A percentile compares a stretch with the other conserved stretches of the same genome.
Conservation (phyloP, 805 yeast genomes). For the Brettanomyces custersianus region DNA sequence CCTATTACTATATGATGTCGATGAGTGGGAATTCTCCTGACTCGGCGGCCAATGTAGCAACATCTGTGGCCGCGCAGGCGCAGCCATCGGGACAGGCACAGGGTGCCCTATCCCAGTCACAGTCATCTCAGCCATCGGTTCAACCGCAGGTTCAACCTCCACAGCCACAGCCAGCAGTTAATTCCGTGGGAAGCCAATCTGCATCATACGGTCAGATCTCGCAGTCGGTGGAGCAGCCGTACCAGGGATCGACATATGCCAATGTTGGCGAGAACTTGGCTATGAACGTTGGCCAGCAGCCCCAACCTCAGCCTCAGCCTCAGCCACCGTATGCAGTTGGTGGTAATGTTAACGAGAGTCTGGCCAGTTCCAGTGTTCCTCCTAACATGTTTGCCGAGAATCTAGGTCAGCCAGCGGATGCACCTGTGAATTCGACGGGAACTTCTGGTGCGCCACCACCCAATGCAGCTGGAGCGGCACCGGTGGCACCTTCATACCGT, state of each 20-base stretch:
- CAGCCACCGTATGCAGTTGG: no score
- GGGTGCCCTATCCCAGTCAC: constrained; percentile 4
- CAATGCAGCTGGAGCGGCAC: neutral
- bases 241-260: no score
- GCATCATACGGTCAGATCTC: neutral
- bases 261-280: no score
- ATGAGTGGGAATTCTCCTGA: neutral
- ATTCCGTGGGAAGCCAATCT: no score
- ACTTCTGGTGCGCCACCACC: no score
- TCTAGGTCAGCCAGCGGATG: no score
- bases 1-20: constrained; percentile 8
- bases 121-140: constrained; percentile 2
- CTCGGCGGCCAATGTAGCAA: constrained; percentile 1
- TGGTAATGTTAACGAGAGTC: neutral
- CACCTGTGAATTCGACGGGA: no score
- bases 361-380: neutral
- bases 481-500: neutral
- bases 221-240: neutral
- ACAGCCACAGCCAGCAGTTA: constrained; percentile 2
- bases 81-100: constrained; percentile 1
- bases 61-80: neutral
- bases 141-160: constrained; percentile 2
- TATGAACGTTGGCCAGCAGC: no score
- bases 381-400: no score
- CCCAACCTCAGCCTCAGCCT: no score